Evolutionary conservation across 345 rosid species (phyloP).

Genomic region (Bruguiera parviflora): DNA sequence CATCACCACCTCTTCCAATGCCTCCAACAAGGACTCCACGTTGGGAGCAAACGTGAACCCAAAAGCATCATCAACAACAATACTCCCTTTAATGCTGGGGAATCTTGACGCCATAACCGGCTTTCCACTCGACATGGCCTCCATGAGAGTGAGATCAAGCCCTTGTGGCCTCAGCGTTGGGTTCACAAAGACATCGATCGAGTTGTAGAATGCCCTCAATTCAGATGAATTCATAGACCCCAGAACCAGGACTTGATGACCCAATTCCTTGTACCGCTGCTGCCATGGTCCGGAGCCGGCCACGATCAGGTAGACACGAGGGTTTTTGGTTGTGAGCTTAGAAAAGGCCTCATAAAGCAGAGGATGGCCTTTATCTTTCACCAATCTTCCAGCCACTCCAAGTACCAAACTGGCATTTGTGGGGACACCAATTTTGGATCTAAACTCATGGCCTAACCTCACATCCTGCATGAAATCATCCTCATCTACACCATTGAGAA

Average conservation of each 20-base stretch:
- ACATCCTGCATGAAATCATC: constrained; percentile 44
- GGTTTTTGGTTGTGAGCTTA: constrained; percentile 36
- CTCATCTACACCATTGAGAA: constrained; percentile 81
- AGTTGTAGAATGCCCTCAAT: constrained; percentile 65
- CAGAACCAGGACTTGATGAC: constrained; percentile 48
- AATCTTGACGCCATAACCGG: constrained; percentile 87
- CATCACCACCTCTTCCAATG: constrained; percentile 45
- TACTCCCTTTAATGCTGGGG: constrained; percentile 78
- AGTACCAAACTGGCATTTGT: constrained; percentile 56
- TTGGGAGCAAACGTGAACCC: constrained; percentile 91
- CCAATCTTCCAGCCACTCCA: constrained; percentile 85
- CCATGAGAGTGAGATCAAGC: constrained; percentile 84
- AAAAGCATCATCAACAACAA: constrained; percentile 76
- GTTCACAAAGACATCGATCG: constrained; percentile 72
- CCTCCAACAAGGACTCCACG: constrained; percentile 60
- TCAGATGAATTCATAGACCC: constrained; percentile 67
- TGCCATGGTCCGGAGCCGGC: constrained; percentile 97
- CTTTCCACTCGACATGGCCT: constrained; percentile 92
- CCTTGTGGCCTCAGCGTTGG: constrained; percentile 95
- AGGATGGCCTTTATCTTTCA: constrained; percentile 93
- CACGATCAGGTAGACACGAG: constrained; percentile 51
- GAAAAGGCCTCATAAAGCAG: constrained; percentile 62
- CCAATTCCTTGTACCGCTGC: constrained; percentile 64
- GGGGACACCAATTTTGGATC: constrained; percentile 51
- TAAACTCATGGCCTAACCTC: constrained; percentile 45